phyloP scores from a whole-genome alignment of 2,329 filamentous ascomycete genomes.

The Scedosporium dehoogii region DNA sequence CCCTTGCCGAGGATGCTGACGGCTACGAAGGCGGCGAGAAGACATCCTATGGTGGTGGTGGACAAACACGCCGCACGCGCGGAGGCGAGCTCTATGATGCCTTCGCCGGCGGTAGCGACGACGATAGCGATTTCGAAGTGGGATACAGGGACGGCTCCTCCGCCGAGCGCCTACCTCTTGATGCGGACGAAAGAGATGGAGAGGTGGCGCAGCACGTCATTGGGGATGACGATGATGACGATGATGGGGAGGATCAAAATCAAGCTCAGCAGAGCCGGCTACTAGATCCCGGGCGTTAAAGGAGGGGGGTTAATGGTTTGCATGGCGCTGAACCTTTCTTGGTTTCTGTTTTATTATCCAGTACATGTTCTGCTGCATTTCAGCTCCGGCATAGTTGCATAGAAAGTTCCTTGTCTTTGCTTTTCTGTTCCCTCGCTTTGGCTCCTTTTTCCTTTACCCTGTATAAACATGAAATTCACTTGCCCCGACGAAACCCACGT shows the following conservation, averaged over 20 bases:
- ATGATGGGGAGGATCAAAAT: neutral
- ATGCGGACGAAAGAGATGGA: neutral
- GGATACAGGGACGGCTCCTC: conserved; percentile 29
- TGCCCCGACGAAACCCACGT: too few relatives aligned
- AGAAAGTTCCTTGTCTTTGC: neutral
- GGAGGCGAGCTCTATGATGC: conserved; percentile 95
- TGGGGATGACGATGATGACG: conserved; percentile 6
- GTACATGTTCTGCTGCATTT: too few relatives aligned
- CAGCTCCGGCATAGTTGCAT: too few relatives aligned
- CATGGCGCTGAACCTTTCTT: too few relatives aligned
- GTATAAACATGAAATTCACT: too few relatives aligned
- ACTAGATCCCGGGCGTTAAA: conserved; percentile 6
- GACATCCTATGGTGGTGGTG: conserved; percentile 34
- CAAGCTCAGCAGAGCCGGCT: conserved; percentile 3
- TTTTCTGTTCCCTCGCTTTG: neutral
- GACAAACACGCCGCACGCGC: conserved; percentile 39
- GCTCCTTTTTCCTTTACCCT: neutral
- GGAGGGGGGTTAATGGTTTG: neutral
- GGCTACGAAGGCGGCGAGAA: conserved; percentile 32
- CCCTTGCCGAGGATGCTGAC: conserved; percentile 73
- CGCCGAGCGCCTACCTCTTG: conserved; percentile 17
- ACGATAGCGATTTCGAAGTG: conserved; percentile 50
- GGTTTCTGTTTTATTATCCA: too few relatives aligned
- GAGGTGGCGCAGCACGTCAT: conserved; percentile 15
- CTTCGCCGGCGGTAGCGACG: conserved; percentile 77